A percentile compares a stretch with the other conserved stretches of the same genome.
phyloP scores from a whole-genome alignment of 148 eudicot species.

The Cornus kousa region DNA sequence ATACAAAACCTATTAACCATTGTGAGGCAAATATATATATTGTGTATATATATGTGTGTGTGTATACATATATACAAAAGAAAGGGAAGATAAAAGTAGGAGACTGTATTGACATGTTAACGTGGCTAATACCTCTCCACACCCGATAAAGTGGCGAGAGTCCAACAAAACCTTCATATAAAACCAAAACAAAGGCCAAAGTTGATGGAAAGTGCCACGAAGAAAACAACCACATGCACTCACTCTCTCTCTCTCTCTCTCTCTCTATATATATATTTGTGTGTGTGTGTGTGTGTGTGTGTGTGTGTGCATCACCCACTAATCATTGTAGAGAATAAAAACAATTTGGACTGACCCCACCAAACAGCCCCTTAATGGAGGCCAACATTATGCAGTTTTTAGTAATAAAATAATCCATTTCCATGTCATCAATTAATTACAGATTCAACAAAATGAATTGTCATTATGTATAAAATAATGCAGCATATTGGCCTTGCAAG shows the following conservation, averaged over 20 bases:
- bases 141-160: not conserved
- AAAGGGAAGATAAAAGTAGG: not conserved
- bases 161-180: not conserved
- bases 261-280: not conserved
- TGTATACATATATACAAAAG: too few relatives aligned
- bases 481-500: constrained; percentile 4
- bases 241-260: not conserved
- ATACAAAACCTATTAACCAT: too few relatives aligned
- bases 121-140: constrained; percentile 42
- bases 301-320: constrained; percentile 17
- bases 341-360: constrained; percentile 15
- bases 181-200: constrained; percentile 18
- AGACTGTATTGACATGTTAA: constrained; percentile 15
- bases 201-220: constrained; percentile 27
- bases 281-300: too few relatives aligned
- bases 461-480: not conserved
- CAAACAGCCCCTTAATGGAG: not conserved
- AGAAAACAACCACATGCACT: constrained; percentile 24
- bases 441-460: too few relatives aligned
- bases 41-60: too few relatives aligned
- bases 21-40: too few relatives aligned
- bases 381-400: too few relatives aligned
- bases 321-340: constrained; percentile 19
- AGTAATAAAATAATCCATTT: not conserved
- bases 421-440: not conserved